A percentile compares a stretch with the other conserved stretches of the same genome.
Evolutionary conservation across 2,329 filamentous ascomycete species (phyloP).

Genomic region (Neonectria coccinea): DNA sequence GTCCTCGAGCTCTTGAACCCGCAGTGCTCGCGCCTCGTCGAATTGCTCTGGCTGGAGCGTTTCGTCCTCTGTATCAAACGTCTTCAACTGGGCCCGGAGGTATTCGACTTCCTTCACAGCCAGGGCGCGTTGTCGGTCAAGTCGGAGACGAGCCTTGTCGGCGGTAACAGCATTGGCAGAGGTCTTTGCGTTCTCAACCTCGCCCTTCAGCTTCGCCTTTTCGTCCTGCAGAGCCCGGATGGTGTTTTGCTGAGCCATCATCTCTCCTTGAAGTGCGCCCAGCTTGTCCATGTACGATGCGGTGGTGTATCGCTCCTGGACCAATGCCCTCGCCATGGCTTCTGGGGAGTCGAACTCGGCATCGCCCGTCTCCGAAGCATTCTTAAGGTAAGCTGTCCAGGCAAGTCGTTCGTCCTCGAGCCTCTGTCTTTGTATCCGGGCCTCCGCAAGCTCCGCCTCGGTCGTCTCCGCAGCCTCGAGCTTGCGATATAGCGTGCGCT

Average conservation of each 20-base stretch:
- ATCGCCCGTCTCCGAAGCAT: conserved; percentile 69
- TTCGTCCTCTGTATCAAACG: conserved; percentile 87
- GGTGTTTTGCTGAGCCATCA: conserved; percentile 79
- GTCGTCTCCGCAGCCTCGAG: conserved; percentile 80
- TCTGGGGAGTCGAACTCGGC: conserved; percentile 89
- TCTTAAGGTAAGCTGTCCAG: conserved; percentile 88
- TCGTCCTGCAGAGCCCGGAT: conserved; percentile 80
- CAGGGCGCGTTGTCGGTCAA: conserved; percentile 87
- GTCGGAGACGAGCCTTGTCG: conserved; percentile 77
- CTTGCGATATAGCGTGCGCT: conserved; percentile 82
- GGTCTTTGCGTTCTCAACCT: conserved; percentile 77
- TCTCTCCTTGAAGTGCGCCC: conserved; percentile 82
- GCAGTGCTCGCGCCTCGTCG: conserved; percentile 78
- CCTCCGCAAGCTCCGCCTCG: conserved; percentile 81
- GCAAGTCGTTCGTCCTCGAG: conserved; percentile 88
- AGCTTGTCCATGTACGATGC: conserved; percentile 84
- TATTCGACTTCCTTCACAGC: conserved; percentile 95
- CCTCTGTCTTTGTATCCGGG: conserved; percentile 83
- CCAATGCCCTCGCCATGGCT: conserved; percentile 83
- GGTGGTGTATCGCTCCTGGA: conserved; percentile 84
- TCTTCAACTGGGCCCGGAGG: conserved; percentile 89
- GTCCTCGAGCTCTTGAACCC: conserved; percentile 85
- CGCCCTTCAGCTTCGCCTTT: conserved; percentile 70
- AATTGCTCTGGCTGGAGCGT: conserved; percentile 85
- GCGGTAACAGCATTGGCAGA: conserved; percentile 59